These are phyloP conservation scores for Lactifluus rugatus DNA, from an alignment of 768 basidiomycete species.

Conservation along the genomic window DNA sequence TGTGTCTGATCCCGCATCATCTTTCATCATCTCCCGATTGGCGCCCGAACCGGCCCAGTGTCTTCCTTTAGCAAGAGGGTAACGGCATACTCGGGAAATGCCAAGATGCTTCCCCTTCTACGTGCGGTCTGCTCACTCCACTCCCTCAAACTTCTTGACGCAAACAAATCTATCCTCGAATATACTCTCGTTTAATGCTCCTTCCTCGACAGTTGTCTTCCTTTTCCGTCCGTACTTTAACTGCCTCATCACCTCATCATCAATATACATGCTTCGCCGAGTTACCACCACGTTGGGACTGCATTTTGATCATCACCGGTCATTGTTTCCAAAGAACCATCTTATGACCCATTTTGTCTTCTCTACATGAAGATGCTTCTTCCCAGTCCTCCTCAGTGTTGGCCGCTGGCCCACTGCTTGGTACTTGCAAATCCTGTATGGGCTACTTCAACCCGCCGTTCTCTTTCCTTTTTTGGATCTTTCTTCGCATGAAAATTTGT, in stretches of 20 bases:
- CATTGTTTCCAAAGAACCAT: neutral
- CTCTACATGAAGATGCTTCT: neutral
- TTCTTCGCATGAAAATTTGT: neutral
- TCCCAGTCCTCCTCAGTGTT: neutral
- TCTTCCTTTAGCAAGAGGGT: neutral
- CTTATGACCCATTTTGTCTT: neutral
- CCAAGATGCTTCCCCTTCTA: neutral
- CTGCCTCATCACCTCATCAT: neutral
- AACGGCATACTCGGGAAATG: neutral
- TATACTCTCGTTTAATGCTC: neutral
- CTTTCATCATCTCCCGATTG: conserved; percentile 5
- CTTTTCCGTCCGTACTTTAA: neutral
- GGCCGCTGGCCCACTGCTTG: neutral
- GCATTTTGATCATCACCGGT: neutral
- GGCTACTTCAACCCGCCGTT: neutral
- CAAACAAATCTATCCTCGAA: neutral
- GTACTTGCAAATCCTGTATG: neutral
- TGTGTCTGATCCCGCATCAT: conserved; percentile 9
- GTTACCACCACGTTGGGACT: neutral
- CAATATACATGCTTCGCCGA: neutral
- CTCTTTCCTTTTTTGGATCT: neutral
- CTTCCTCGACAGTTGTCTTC: neutral
- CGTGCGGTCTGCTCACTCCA: neutral
- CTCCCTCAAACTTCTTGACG: neutral
- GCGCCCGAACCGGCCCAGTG: conserved; percentile 1